These are phyloP conservation scores for Syzygium grande DNA, from an alignment of 345 rosid species.

Conservation along the genomic window DNA sequence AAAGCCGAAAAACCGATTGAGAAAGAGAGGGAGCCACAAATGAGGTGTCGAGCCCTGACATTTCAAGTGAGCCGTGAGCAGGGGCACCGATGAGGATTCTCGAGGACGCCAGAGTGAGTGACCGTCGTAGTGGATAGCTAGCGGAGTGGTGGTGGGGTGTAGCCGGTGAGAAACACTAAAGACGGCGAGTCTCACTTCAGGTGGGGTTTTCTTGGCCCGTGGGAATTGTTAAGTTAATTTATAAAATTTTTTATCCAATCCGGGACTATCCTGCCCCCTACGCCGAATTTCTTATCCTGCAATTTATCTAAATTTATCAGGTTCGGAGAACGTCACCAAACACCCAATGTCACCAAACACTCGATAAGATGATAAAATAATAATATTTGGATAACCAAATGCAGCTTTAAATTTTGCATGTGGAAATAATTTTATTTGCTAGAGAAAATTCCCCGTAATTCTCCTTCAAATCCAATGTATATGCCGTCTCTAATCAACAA, in stretches of 20 bases:
- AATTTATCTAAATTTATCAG: too few species aligned
- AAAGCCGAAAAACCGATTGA: background rate
- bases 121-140: background rate
- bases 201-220: background rate
- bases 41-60: background rate
- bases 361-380: too few species aligned
- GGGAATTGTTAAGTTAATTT: background rate
- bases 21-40: background rate
- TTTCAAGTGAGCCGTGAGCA: background rate
- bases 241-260: too few species aligned
- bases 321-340: background rate
- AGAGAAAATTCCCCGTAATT: background rate
- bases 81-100: background rate
- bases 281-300: fast-evolving
- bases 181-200: background rate
- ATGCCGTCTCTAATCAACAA: too few species aligned
- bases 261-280: background rate
- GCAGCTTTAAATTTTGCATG: background rate
- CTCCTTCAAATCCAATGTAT: background rate
- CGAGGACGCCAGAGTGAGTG: background rate
- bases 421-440: background rate
- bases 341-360: background rate
- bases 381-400: too few species aligned
- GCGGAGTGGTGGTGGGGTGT: background rate
- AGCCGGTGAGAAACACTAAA: background rate